Evolutionary conservation across 345 rosid genomes (phyloP), one percentile per base, ranked within the genome.

Genomic region (Acer saccharum): DNA sequence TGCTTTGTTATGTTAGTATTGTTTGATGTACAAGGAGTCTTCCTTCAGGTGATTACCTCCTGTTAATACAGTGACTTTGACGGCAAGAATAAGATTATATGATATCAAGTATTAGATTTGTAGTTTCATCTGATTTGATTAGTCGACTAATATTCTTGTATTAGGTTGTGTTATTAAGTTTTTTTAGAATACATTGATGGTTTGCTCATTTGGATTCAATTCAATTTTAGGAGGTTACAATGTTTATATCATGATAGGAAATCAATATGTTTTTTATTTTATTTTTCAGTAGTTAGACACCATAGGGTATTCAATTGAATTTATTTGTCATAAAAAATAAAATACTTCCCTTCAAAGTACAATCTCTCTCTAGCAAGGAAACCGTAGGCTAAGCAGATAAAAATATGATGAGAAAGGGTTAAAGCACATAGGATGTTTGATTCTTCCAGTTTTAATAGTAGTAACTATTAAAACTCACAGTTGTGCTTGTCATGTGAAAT

Each of bases 401-500:
- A 20, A 43, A 4, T 48, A 13, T 23, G 57, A 6, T 10, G 12
- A 11, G 2, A 12, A n/a, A 29, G 62, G 62, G 23, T 57, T 57
- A 23, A 9, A 27, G 61, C 5, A 14, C 2, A 2, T 48, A 1
- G 57, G 18, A 69, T 6, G 17, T 29, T 58, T 20, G 63, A 5
- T 58, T n/a, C 63, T 58, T 7, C 2, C 21, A 20, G 12, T 60
- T 60, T 60, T 60, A 60, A 54, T 8, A 43, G 46, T 43, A 43
- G 46, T 43, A 43, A 43, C 11, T 43, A 43, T 9, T 8, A 43
- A 43, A 7, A 11, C 52, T 67, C 46, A 2, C 16, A 43, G 25
- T 10, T 18, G 16, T 74, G 70, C 70, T 65, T 65, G 25, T 17
- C 77, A 63, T 62, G 69, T 46, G 62, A 23, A 9, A 25, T 39